Conservation (phyloP, 148 eudicot species). For the Chenopodium formosanum region DNA sequence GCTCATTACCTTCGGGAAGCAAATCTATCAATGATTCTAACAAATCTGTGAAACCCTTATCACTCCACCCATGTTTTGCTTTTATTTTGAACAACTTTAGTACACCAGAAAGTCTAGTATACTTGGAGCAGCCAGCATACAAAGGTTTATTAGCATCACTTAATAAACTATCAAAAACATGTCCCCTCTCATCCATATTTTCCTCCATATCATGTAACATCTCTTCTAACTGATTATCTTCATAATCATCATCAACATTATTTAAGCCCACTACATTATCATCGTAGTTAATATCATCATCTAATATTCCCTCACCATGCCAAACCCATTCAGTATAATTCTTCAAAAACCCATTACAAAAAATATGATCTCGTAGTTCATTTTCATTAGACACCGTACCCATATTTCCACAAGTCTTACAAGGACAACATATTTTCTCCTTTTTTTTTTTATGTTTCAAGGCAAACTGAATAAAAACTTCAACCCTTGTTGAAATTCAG, state of each 20-base stretch:
- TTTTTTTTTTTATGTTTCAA: no score
- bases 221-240: neutral
- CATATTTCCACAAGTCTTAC: neutral
- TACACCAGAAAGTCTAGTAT: neutral
- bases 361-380: neutral
- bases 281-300: neutral
- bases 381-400: neutral
- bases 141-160: neutral
- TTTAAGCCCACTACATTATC: neutral
- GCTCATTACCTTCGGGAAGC: neutral
- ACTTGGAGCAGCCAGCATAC: neutral
- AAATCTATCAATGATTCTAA: neutral
- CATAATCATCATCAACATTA: neutral
- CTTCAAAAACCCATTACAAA: neutral
- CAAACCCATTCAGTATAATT: neutral
- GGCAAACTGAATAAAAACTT: no score
- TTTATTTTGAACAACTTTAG: neutral
- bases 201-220: neutral
- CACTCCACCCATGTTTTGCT: neutral
- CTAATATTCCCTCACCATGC: neutral
- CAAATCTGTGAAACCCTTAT: neutral
- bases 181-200: neutral
- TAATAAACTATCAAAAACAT: neutral
- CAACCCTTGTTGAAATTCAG: no score
- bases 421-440: neutral